Evolutionary conservation across 768 basidiomycete genomes (phyloP), one percentile per base, ranked within the genome.

Genomic region (Mycena albidolilacea): DNA sequence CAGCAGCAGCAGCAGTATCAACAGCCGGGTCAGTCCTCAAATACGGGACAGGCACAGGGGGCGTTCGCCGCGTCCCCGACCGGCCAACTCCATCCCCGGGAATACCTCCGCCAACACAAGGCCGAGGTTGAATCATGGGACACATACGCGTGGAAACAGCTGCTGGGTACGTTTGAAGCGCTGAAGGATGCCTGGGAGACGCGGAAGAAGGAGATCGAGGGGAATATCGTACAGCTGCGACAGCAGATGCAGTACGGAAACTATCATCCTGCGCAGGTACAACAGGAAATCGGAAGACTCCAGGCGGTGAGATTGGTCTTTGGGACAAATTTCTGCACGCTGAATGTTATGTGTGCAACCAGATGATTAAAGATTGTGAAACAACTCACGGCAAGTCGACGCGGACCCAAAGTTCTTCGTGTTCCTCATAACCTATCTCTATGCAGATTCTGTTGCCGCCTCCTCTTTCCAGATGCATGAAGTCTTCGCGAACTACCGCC

Each of bases 401-500:
- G 17, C 17, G 46, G 5, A 48, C 9, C 14, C 10, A 44, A 21
- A 5, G 3, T 15, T 39, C 17, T 17, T 46, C 41, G 41, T 9
- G 41, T 43, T 30, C 30, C 48, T n/a, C 48, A 50, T 67, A 23
- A 67, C 43, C 17, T 59, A 7, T 43, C 21, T 43, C 15, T 35
- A 35, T 8, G 43, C 74, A 93, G 92, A 91, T 75, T 89, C 90
- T 4, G 86, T 93, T 21, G 87, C 89, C 8, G 94, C 94, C 1
- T 92, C 90, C 0, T 84, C 88, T 1, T 91, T 93, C 81, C 94
- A 95, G 82, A 89, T 95, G 84, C 87, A 89, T 75, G 94, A 95
- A 78, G 93, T 93, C 21, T 90, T 88, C 75, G 75, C 84, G 21
- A 91, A 91, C 9, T 95, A 95, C 77, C 89, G 93, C 38, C 92